These are phyloP conservation scores for Paramecium caudatum DNA, from an alignment of 73 alveolate genomes.

Conservation along the genomic window DNA sequence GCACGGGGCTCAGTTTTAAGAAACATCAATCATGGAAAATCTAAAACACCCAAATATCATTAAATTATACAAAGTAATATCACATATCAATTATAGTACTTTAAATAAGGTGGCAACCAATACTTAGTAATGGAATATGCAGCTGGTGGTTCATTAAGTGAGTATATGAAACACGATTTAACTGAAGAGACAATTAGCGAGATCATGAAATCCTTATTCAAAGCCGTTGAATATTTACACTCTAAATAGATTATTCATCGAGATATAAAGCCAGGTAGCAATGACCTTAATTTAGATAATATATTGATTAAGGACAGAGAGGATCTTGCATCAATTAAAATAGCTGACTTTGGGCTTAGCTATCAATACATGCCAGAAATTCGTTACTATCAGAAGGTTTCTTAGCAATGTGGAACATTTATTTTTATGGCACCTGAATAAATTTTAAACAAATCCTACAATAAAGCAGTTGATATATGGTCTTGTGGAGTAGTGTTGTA, in stretches of 20 bases:
- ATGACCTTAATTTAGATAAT: conserved; percentile 56
- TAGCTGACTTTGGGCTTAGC: conserved; percentile 78
- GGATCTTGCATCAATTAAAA: conserved; percentile 60
- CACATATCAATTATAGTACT: background rate
- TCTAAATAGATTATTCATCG: conserved; percentile 79
- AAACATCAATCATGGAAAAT: conserved; percentile 71
- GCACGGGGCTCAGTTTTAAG: conserved; percentile 32
- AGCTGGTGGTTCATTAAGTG: conserved; percentile 41
- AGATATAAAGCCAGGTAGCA: conserved; percentile 80
- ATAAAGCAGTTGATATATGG: conserved; percentile 75
- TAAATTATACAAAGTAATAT: conserved; percentile 59
- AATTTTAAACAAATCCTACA: conserved; percentile 61
- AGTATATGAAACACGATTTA: background rate
- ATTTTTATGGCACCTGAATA: conserved; percentile 77
- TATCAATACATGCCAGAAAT: conserved; percentile 53
- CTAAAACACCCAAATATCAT: conserved; percentile 74
- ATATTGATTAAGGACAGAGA: conserved; percentile 57
- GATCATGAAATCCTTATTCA: conserved; percentile 45
- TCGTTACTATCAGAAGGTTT: conserved; percentile 38
- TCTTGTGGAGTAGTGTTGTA: conserved; percentile 71
- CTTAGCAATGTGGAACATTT: conserved; percentile 74
- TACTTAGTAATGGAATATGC: conserved; percentile 62
- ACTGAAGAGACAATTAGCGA: conserved; percentile 2
- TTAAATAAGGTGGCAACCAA: background rate
- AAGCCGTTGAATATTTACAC: conserved; percentile 78